A percentile compares a stretch with the other conserved stretches of the same genome.
Conservation (phyloP, 164 flowering plant genomes). For the Chimonanthus salicifolius region DNA sequence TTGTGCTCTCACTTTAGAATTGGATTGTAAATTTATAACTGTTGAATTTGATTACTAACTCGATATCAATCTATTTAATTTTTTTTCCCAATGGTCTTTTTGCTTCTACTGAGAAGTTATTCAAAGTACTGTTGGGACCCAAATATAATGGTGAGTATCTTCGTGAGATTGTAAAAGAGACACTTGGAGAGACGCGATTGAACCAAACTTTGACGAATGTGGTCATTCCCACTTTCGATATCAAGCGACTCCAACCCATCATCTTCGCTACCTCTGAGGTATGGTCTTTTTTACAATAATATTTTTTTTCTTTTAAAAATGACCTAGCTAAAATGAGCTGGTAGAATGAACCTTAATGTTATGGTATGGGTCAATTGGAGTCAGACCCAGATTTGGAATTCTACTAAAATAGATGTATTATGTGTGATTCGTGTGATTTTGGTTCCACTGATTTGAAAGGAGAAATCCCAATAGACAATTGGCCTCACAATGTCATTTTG, state of each 20-base stretch:
- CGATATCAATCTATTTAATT: neutral
- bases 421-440: too few relatives aligned
- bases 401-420: too few relatives aligned
- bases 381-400: too few relatives aligned
- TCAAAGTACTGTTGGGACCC: constrained; percentile 21
- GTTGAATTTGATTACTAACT: neutral
- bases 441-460: too few relatives aligned
- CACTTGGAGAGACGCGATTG: constrained; percentile 24
- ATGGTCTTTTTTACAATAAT: too few relatives aligned
- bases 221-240: constrained; percentile 43
- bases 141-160: constrained; percentile 43
- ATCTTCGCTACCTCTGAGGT: constrained; percentile 24
- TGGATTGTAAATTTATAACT: neutral
- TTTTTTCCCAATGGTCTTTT: constrained; percentile 1
- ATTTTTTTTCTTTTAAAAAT: too few relatives aligned
- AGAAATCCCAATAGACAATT: too few relatives aligned
- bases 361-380: too few relatives aligned
- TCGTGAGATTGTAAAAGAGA: constrained; percentile 10
- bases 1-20: too few relatives aligned
- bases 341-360: too few relatives aligned
- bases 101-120: neutral
- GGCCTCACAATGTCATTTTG: neutral
- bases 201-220: constrained; percentile 35
- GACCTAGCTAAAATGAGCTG: too few relatives aligned
- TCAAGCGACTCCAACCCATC: constrained; percentile 21